Percentiles rank a stretch among this genome's conserved stretches.
Conservation (phyloP, 805 yeast species). For the Starmerella roubikii region DNA sequence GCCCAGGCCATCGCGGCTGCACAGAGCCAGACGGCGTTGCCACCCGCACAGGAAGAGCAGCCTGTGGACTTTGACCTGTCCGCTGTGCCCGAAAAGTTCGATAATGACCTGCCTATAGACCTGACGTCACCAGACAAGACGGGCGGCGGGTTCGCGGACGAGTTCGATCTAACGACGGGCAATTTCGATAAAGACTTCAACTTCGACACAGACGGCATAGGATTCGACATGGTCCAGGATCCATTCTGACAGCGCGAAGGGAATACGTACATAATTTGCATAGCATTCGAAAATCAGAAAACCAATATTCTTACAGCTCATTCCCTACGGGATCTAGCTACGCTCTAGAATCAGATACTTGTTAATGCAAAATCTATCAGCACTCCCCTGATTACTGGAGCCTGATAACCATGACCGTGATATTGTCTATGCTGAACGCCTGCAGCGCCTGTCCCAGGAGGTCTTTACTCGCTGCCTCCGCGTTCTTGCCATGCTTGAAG, state of each 20-base stretch:
- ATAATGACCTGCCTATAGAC: slow-evolving; percentile 1
- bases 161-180: slow-evolving; percentile 1
- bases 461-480: slow-evolving; percentile 51
- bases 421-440: slow-evolving; percentile 73
- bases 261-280: too few species aligned
- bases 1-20: slow-evolving; percentile 2
- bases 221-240: neutral
- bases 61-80: neutral
- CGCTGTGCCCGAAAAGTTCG: neutral
- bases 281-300: too few species aligned
- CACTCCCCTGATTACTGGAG: neutral
- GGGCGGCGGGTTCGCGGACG: slow-evolving; percentile 1
- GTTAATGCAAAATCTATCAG: neutral
- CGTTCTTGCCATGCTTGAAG: slow-evolving; percentile 29
- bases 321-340: too few species aligned
- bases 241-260: too few species aligned
- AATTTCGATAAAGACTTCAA: slow-evolving; percentile 1
- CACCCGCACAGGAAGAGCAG: neutral
- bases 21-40: neutral
- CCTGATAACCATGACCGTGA: slow-evolving; percentile 77
- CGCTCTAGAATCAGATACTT: too few species aligned
- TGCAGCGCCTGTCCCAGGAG: slow-evolving; percentile 64
- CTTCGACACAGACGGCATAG: neutral
- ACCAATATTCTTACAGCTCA: too few species aligned
- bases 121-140: neutral